Percentiles rank a stretch among this genome's conserved stretches.
These are phyloP conservation scores for Acanthamoeba healyi DNA, from an alignment of 208 protist genomes.

Conservation along the genomic window DNA sequence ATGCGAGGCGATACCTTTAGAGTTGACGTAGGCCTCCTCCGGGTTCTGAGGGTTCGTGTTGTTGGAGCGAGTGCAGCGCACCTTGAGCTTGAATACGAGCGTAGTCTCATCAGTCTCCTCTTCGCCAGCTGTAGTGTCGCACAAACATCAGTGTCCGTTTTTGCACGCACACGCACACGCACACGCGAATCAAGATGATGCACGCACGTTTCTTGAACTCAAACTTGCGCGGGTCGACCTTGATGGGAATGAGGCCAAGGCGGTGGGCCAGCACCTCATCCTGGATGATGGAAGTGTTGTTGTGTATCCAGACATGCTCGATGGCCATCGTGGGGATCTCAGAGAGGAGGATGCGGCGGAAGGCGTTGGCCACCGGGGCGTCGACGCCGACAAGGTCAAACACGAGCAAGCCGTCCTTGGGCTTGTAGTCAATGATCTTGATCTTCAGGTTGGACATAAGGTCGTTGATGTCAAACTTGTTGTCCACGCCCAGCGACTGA, in stretches of 20 bases:
- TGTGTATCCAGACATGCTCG: conserved; percentile 96
- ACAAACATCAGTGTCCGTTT: not conserved
- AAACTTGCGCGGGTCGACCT: conserved; percentile 94
- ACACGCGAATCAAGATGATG: no score
- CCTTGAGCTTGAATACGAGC: conserved; percentile 88
- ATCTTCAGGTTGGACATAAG: not conserved
- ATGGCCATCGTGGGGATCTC: conserved; percentile 98
- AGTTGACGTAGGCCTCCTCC: conserved; percentile 72
- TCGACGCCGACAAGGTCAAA: conserved; percentile 94
- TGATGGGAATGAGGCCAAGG: conserved; percentile 97
- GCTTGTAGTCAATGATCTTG: conserved; percentile 27
- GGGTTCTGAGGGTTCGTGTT: conserved; percentile 33
- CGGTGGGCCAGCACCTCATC: conserved; percentile 98
- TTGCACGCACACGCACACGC: no score
- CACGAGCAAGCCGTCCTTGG: conserved; percentile 78
- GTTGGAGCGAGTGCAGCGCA: conserved; percentile 81
- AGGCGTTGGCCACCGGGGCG: conserved; percentile 96
- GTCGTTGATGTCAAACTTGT: conserved; percentile 43
- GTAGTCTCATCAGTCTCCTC: conserved; percentile 91
- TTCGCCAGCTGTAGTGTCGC: conserved; percentile 59
- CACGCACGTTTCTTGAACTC: conserved; percentile 73
- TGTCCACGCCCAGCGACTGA: not conserved
- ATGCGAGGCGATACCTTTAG: conserved; percentile 20
- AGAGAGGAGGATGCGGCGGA: conserved; percentile 96
- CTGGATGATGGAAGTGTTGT: conserved; percentile 98